These are phyloP conservation scores for Malus hybrid DNA, from an alignment of 331 rosid species.

Conservation along the genomic window DNA sequence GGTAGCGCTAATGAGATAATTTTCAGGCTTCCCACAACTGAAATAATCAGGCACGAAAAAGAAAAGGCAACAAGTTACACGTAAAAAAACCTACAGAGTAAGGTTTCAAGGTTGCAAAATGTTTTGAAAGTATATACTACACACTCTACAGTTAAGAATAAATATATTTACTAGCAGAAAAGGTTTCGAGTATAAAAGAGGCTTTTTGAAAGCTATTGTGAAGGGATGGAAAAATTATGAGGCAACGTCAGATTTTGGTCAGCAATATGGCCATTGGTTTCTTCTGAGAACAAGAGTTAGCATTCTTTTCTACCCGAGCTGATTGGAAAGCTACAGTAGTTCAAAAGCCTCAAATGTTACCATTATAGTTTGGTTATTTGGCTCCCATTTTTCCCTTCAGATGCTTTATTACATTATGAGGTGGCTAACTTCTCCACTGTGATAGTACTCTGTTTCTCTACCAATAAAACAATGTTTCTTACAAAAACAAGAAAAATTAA, in stretches of 20 bases:
- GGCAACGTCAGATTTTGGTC: not conserved
- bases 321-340: not conserved
- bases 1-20: not conserved
- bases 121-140: not conserved
- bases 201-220: not conserved
- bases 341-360: not conserved
- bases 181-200: too few species aligned
- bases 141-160: not conserved
- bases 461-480: not conserved
- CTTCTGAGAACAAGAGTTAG: not conserved
- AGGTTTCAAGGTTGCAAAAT: not conserved
- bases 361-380: not conserved
- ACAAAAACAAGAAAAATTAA: not conserved
- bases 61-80: not conserved
- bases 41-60: not conserved
- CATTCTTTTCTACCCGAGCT: not conserved
- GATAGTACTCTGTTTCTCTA: not conserved
- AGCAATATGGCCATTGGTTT: too few species aligned
- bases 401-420: not conserved
- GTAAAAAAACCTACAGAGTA: not conserved
- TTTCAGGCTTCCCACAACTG: not conserved
- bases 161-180: not conserved
- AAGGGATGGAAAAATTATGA: not conserved
- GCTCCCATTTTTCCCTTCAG: not conserved
- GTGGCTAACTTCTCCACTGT: not conserved